phyloP scores from a whole-genome alignment of 768 basidiomycete species.

The Hortiboletus campestris region DNA sequence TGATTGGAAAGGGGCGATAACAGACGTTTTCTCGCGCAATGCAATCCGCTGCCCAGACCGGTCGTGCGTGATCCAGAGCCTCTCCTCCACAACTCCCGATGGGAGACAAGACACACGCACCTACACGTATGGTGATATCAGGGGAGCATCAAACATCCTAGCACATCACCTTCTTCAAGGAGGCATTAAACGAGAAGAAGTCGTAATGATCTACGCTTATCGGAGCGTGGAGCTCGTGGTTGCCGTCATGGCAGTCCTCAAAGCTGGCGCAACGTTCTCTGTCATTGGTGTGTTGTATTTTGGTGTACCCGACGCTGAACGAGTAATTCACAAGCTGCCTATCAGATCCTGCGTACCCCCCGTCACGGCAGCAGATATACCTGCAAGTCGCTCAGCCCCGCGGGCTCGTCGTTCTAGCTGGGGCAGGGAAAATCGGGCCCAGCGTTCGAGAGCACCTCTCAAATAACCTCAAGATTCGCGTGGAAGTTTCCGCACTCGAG shows the following conservation, averaged over 20 bases:
- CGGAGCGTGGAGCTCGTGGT: conserved; percentile 95
- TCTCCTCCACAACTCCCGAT: conserved; percentile 40
- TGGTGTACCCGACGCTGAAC: background rate
- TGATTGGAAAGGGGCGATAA: conserved; percentile 95
- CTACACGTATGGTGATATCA: conserved; percentile 80
- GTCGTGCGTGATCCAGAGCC: conserved; percentile 85
- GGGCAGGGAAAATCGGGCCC: conserved; percentile 79
- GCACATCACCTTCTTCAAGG: conserved; percentile 85
- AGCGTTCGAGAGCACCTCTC: conserved; percentile 82
- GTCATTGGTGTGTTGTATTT: conserved; percentile 74
- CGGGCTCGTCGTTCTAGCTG: conserved; percentile 85
- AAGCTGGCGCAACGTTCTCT: conserved; percentile 94
- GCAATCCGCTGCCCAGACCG: conserved; percentile 75
- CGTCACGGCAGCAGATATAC: conserved; percentile 89
- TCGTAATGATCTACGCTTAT: conserved; percentile 97
- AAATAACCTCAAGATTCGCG: conserved; percentile 76
- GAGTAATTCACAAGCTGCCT: background rate
- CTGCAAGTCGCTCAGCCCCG: conserved; percentile 90
- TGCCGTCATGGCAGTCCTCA: conserved; percentile 94
- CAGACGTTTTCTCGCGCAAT: conserved; percentile 90
- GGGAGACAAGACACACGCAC: conserved; percentile 51
- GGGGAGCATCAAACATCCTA: conserved; percentile 82
- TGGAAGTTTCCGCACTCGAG: conserved; percentile 88
- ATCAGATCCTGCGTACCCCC: conserved; percentile 94
- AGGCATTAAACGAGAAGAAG: conserved; percentile 89